Percentiles rank a stretch among this genome's conserved stretches.
Conservation (phyloP, 805 yeast species). For the Metschnikowia henanensis region DNA sequence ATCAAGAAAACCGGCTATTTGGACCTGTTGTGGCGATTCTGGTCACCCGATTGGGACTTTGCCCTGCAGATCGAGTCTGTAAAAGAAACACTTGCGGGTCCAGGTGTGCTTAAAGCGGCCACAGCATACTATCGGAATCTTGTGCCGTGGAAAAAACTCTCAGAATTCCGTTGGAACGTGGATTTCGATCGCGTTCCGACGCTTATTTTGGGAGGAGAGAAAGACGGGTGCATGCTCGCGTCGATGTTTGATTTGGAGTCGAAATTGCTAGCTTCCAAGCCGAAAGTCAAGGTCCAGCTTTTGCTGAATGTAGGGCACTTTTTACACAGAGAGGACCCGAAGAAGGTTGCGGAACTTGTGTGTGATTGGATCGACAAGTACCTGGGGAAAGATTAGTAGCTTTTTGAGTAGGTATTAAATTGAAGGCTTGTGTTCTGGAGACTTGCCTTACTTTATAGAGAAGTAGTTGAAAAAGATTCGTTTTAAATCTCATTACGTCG, state of each 20-base stretch:
- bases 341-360: slow-evolving; percentile 24
- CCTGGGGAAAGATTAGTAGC: neutral
- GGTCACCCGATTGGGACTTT: slow-evolving; percentile 43
- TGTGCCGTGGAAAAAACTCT: slow-evolving; percentile 17
- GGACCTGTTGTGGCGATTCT: slow-evolving; percentile 33
- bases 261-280: slow-evolving; percentile 17
- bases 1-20: slow-evolving; percentile 27
- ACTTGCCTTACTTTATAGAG: too few species aligned
- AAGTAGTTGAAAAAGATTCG: too few species aligned
- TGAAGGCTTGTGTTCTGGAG: too few species aligned
- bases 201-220: slow-evolving; percentile 34
- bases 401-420: too few species aligned
- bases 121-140: slow-evolving; percentile 41
- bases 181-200: slow-evolving; percentile 39
- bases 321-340: slow-evolving; percentile 40
- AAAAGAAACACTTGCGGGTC: slow-evolving; percentile 25
- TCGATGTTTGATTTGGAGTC: slow-evolving; percentile 27
- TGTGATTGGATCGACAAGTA: slow-evolving; percentile 30
- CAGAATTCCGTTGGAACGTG: slow-evolving; percentile 24
- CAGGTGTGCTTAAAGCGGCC: slow-evolving; percentile 30
- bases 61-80: slow-evolving; percentile 28
- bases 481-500: too few species aligned
- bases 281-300: slow-evolving; percentile 26
- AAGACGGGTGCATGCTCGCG: slow-evolving; percentile 40
- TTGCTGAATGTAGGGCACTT: slow-evolving; percentile 37